Conservation (phyloP, 2,329 filamentous ascomycete species). For the Diplodia scrobiculata region DNA sequence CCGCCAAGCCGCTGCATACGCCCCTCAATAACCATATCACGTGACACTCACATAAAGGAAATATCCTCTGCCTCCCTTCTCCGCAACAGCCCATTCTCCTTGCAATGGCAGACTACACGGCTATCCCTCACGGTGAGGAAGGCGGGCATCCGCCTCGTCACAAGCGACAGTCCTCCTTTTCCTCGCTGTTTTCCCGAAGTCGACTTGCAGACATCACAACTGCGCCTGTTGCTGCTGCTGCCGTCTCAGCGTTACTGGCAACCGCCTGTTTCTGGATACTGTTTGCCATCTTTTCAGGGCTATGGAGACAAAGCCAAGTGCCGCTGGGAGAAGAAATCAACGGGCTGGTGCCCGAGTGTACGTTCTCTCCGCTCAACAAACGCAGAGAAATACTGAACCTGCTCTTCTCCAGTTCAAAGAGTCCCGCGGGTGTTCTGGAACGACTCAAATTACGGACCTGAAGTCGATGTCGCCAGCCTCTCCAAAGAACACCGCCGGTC, state of each 20-base stretch:
- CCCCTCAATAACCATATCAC: not conserved
- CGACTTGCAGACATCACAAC: not conserved
- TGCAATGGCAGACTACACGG: not conserved
- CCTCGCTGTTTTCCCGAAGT: not conserved
- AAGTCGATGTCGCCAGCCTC: not conserved
- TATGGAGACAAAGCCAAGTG: not conserved
- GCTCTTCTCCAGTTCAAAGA: not conserved
- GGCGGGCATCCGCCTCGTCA: not conserved
- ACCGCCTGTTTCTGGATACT: not conserved
- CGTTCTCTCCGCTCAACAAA: not conserved
- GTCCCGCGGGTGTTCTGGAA: not conserved
- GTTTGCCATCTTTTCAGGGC: not conserved
- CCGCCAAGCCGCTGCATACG: not conserved
- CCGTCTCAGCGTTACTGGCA: not conserved
- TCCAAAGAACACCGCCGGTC: not conserved
- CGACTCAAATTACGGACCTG: not conserved
- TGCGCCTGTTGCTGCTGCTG: not conserved
- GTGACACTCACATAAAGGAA: not conserved
- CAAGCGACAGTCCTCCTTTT: not conserved
- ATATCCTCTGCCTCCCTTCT: not conserved
- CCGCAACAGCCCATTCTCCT: not conserved
- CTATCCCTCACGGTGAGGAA: not conserved
- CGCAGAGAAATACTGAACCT: not conserved
- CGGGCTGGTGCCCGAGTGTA: not conserved
- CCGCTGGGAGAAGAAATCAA: not conserved